phyloP scores from a whole-genome alignment of 2,329 filamentous ascomycete species.

The Colletotrichum shisoi region DNA sequence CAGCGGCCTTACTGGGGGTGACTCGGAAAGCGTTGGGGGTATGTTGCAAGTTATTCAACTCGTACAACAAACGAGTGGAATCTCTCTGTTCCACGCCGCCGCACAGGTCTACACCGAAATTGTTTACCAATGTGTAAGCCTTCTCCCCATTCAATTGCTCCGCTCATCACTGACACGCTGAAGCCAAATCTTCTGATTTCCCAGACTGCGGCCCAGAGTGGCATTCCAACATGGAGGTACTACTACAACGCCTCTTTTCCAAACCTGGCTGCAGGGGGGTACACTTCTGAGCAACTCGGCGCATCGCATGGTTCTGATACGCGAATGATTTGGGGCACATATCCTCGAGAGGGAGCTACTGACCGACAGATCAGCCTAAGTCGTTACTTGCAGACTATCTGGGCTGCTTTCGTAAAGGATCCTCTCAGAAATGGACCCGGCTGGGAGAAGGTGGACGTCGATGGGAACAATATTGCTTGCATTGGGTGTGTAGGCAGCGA shows the following conservation, averaged over 20 bases:
- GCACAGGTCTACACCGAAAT: constrained; percentile 16
- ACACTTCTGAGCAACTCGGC: constrained; percentile 20
- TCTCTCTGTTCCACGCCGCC: constrained; percentile 16
- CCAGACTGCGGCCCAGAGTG: constrained; percentile 1
- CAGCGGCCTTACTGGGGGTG: not conserved
- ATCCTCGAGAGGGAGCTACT: constrained; percentile 9
- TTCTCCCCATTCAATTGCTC: not conserved
- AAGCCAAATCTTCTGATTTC: constrained; percentile 20
- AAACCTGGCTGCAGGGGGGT: constrained; percentile 11
- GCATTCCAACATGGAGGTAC: constrained; percentile 29
- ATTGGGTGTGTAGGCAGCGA: constrained; percentile 3
- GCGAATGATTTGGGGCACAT: constrained; percentile 24
- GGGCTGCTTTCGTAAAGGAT: constrained; percentile 28
- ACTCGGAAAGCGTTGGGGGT: not conserved
- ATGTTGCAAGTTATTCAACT: constrained; percentile 3
- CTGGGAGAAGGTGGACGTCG: constrained; percentile 12
- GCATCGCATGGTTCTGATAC: constrained; percentile 26
- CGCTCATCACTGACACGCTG: not conserved
- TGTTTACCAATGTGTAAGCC: constrained; percentile 26
- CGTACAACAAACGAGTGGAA: constrained; percentile 8
- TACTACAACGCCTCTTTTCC: constrained; percentile 31
- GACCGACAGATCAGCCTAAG: constrained; percentile 13
- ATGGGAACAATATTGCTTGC: constrained; percentile 2
- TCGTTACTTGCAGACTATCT: constrained; percentile 6
- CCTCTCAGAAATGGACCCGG: constrained; percentile 11